Percentiles rank a stretch among this genome's conserved stretches.
phyloP scores from a whole-genome alignment of 2,329 filamentous ascomycete species.

The Xylaria multiplex region DNA sequence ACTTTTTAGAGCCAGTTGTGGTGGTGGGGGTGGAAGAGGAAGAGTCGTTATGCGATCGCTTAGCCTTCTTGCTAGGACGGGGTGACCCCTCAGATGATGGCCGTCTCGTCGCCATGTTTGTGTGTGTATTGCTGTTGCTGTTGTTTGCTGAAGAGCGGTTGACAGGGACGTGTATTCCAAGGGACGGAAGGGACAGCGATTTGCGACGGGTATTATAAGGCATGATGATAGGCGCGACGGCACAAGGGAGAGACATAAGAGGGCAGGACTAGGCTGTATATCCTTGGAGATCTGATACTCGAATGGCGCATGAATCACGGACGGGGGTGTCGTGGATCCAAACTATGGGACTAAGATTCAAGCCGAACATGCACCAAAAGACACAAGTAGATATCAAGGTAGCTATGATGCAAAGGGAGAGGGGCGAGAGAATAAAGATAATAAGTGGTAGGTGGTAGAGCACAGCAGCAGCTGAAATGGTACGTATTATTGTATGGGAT shows the following conservation, averaged over 20 bases:
- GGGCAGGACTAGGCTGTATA: constrained; percentile 37
- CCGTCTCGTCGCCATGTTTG: constrained; percentile 45
- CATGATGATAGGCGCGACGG: constrained; percentile 62
- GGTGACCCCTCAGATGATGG: constrained; percentile 46
- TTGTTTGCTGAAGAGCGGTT: constrained; percentile 51
- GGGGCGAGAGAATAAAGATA: constrained; percentile 18
- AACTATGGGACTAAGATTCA: constrained; percentile 32
- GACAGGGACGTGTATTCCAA: constrained; percentile 87
- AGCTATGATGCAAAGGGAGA: constrained; percentile 31
- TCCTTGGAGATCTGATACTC: constrained; percentile 42
- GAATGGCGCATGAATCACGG: constrained; percentile 44
- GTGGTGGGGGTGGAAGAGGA: constrained; percentile 44
- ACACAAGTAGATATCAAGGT: constrained; percentile 29
- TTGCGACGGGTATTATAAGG: constrained; percentile 97
- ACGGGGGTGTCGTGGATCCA: constrained; percentile 39
- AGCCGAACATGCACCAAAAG: constrained; percentile 30
- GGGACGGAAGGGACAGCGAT: constrained; percentile 88
- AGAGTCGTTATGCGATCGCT: constrained; percentile 74
- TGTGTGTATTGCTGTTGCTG: constrained; percentile 36
- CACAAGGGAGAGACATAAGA: constrained; percentile 34
- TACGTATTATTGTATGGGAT: constrained; percentile 31
- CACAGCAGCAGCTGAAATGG: constrained; percentile 4
- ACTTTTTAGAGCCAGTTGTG: constrained; percentile 54
- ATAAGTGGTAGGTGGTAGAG: constrained; percentile 1
- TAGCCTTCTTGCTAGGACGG: constrained; percentile 73